Evolutionary conservation across 345 rosid genomes (phyloP).

Genomic region (Lumnitzera racemosa): DNA sequence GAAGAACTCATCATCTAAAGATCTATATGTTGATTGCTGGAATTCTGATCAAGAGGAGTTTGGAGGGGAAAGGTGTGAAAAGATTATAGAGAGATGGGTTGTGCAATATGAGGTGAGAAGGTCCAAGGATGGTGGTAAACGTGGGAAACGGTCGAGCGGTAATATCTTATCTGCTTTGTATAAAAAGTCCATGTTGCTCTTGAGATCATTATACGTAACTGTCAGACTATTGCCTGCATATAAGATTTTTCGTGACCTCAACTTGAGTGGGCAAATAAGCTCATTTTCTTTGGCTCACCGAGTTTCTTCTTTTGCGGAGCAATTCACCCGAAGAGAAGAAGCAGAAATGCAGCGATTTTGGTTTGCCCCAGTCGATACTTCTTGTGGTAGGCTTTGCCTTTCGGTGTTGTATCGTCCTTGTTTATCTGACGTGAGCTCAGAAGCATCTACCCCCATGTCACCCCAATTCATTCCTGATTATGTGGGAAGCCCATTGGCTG

Average conservation of each 20-base stretch:
- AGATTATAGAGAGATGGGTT: conserved; percentile 87
- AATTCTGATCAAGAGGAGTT: conserved; percentile 60
- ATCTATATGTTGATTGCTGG: conserved; percentile 34
- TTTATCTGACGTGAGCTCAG: conserved; percentile 55
- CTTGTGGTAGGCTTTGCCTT: conserved; percentile 81
- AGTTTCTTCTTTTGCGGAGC: conserved; percentile 72
- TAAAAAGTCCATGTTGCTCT: conserved; percentile 69
- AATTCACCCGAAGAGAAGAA: conserved; percentile 75
- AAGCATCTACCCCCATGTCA: conserved; percentile 65
- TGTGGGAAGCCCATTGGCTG: conserved; percentile 96
- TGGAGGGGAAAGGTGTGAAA: conserved; percentile 48
- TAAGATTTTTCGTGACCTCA: conserved; percentile 70
- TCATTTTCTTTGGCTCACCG: conserved; percentile 62
- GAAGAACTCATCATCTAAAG: conserved; percentile 47
- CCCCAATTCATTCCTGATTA: conserved; percentile 82
- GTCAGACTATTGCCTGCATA: conserved; percentile 92
- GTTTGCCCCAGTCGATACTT: conserved; percentile 77
- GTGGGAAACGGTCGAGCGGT: conserved; percentile 58
- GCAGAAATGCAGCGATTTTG: conserved; percentile 78
- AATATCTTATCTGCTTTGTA: conserved; percentile 50
- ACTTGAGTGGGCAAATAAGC: conserved; percentile 56
- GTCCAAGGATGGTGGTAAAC: conserved; percentile 40
- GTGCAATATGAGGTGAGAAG: conserved; percentile 72
- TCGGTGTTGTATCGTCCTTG: conserved; percentile 61
- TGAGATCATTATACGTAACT: conserved; percentile 78